Evolutionary conservation across 805 yeast genomes (phyloP), one percentile per base, ranked within the genome.

Genomic region (Lachancea meyersii): DNA sequence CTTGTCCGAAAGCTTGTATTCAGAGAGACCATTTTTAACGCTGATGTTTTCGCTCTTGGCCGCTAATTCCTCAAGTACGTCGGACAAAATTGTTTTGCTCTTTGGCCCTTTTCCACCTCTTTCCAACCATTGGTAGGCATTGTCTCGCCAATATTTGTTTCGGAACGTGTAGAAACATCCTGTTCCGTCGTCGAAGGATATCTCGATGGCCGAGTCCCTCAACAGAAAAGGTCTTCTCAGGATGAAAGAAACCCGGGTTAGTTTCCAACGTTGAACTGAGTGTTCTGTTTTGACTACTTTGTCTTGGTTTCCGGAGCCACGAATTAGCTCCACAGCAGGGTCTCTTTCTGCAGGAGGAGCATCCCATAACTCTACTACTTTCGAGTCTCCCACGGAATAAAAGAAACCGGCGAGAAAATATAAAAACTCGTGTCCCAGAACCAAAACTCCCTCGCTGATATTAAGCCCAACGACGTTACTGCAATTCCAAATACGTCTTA

Each of bases 151-250:
- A 27, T 60, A 65, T 4, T 70, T 67, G 18, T 71, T 67, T n/a
- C 69, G 62, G 38, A 86, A 80, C 0, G 91, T 83, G 6, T 87
- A 67, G 45, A 87, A 64, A 31, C 79, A 70, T 48, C 86, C 82
- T 1, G 80, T 75, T 0, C 93, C 94, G 59, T 82, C 79, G 20
- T 73, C 72, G 58, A 86, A 84, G 48, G 85, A 80, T 54, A 86
- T 62, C 54, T 87, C 96, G 27, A 86, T 56, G 0, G 93, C 95
- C 35, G 83, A 84, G 60, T 86, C 94, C 43, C 95, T 66, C 13
- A 87, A 65, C 16, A 87, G 60, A 53, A 86, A 87, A 30, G 82
- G 86, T 40, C 95, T 65, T 48, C 83, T 85, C 2, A 87, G 78
- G 10, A 82, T 76, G 3, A 82, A 78, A 0, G 78, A 74, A 16